Conservation (phyloP, 2,329 filamentous ascomycete species). For the Paramyrothecium sp. region DNA sequence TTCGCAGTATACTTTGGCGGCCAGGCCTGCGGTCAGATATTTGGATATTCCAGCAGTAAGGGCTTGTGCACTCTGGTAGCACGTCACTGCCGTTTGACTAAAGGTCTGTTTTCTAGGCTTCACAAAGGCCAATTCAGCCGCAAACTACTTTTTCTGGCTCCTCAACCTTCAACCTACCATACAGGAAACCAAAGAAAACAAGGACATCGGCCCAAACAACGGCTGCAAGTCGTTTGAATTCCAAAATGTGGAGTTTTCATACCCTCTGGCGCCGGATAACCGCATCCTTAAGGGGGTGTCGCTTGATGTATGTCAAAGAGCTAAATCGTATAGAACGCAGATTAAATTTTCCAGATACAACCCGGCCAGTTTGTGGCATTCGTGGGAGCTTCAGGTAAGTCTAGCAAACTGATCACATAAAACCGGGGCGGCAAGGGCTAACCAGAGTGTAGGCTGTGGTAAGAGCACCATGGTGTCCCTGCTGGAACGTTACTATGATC, state of each 20-base stretch:
- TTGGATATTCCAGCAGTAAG: conserved; percentile 40
- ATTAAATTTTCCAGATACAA: too few species aligned
- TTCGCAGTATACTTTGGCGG: conserved; percentile 38
- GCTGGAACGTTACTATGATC: conserved; percentile 41
- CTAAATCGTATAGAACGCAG: too few species aligned
- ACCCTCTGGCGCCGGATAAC: conserved; percentile 43
- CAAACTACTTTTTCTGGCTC: conserved; percentile 47
- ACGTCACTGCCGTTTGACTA: conserved; percentile 2
- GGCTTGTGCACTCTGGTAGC: background rate
- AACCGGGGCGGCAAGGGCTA: too few species aligned
- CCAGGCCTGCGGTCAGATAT: conserved; percentile 32
- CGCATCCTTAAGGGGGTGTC: conserved; percentile 37
- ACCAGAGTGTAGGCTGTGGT: conserved; percentile 40
- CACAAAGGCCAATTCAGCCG: conserved; percentile 44
- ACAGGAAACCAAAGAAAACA: conserved; percentile 34
- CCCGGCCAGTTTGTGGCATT: conserved; percentile 48
- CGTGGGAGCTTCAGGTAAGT: conserved; percentile 34
- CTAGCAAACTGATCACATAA: background rate
- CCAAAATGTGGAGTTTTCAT: conserved; percentile 58
- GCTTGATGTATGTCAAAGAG: conserved; percentile 23
- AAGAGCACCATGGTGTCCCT: conserved; percentile 59
- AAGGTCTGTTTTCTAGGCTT: conserved; percentile 28
- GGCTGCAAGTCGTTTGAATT: conserved; percentile 38
- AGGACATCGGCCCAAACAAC: conserved; percentile 23
- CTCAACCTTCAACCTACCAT: conserved; percentile 32